phyloP scores from a whole-genome alignment of 2,329 filamentous ascomycete genomes.

The Colletotrichum sp. region DNA sequence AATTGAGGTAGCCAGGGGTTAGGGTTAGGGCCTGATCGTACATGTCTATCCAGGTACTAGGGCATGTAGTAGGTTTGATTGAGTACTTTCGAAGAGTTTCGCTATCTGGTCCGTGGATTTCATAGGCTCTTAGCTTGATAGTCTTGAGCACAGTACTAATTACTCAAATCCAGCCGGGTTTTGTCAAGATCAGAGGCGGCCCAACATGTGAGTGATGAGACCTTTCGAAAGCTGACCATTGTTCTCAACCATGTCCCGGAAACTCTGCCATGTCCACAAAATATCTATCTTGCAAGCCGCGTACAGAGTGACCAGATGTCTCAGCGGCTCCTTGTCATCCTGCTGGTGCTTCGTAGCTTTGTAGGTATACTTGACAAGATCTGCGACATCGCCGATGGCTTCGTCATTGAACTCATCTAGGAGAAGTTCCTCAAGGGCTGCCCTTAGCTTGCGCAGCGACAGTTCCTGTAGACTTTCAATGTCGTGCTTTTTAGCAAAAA shows the following conservation, averaged over 20 bases:
- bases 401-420: not conserved
- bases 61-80: not conserved
- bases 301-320: not conserved
- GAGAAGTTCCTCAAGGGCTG: not conserved
- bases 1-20: not conserved
- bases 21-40: not conserved
- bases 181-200: not conserved
- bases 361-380: not conserved
- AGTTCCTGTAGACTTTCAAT: not conserved
- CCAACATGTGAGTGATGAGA: not conserved
- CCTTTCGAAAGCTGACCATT: not conserved
- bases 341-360: not conserved
- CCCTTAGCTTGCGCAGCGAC: not conserved
- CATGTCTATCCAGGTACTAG: not conserved
- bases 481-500: not conserved
- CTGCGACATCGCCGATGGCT: not conserved
- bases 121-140: not conserved
- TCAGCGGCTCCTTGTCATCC: not conserved
- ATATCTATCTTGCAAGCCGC: not conserved
- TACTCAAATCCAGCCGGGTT: not conserved
- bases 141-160: not conserved
- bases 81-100: not conserved
- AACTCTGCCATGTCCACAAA: not conserved
- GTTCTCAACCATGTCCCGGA: not conserved
- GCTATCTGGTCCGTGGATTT: not conserved